These are phyloP conservation scores for Kwoniella mangroviensis DNA, from an alignment of 768 basidiomycete genomes.

Conservation along the genomic window DNA sequence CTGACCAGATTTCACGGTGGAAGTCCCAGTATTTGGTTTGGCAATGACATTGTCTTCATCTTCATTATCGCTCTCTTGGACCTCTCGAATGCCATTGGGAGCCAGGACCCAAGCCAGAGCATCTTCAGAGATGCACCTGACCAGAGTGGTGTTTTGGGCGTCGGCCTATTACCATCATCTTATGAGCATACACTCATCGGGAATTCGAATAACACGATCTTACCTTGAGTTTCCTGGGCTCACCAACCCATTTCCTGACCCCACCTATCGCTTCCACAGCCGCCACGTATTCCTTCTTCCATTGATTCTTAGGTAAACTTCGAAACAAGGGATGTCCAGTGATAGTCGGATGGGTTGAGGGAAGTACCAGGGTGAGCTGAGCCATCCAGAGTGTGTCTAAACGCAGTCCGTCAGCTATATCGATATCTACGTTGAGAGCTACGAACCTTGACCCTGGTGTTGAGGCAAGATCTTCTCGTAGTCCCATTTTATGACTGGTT, in stretches of 20 bases:
- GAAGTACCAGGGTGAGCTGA: conserved; percentile 35
- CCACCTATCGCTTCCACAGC: conserved; percentile 39
- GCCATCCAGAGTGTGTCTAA: conserved; percentile 21
- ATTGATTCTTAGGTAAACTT: conserved; percentile 31
- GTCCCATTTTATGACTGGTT: conserved; percentile 45
- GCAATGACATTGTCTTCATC: neutral
- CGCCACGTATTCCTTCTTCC: conserved; percentile 36
- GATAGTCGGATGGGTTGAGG: conserved; percentile 39
- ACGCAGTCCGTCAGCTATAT: neutral
- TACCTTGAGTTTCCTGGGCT: conserved; percentile 37
- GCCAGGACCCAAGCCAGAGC: conserved; percentile 40
- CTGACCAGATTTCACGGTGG: neutral
- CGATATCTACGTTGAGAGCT: neutral
- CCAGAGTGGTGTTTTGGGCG: conserved; percentile 39
- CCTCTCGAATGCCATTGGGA: conserved; percentile 6
- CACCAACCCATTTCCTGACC: conserved; percentile 36
- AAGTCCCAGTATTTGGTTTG: neutral
- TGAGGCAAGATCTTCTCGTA: conserved; percentile 28
- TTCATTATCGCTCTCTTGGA: conserved; percentile 8
- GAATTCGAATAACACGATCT: neutral
- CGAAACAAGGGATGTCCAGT: conserved; percentile 31
- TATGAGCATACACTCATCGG: no score
- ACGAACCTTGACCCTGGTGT: conserved; percentile 1
- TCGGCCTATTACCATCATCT: conserved; percentile 29
- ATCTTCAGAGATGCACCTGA: conserved; percentile 31